phyloP scores from a whole-genome alignment of 305 asterid genomes.

The Solanum aculeatissimum region DNA sequence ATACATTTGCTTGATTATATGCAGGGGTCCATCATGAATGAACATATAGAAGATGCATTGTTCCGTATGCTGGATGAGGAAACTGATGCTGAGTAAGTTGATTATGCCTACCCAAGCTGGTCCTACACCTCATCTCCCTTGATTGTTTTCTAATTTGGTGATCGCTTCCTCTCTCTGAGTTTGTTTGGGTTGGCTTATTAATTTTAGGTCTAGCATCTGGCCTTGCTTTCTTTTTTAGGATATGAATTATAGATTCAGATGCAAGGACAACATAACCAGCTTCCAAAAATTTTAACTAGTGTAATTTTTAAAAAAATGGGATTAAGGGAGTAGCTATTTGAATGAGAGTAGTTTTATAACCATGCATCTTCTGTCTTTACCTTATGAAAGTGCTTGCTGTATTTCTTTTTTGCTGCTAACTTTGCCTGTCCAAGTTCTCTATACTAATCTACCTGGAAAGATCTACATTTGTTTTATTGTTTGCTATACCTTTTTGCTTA shows the following conservation, averaged over 20 bases:
- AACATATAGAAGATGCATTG: slow-evolving; percentile 88
- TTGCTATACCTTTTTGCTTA: background rate
- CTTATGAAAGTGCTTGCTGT: background rate
- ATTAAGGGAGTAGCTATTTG: background rate
- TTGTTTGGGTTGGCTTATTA: background rate
- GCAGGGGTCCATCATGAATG: slow-evolving; percentile 75
- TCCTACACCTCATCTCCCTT: background rate
- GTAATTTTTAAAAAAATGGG: background rate
- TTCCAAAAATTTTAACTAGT: background rate
- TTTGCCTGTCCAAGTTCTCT: background rate
- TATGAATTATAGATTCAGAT: background rate
- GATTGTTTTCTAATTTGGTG: background rate
- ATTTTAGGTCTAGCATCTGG: background rate
- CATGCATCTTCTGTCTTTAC: background rate
- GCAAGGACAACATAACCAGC: background rate
- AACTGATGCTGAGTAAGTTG: slow-evolving; percentile 87
- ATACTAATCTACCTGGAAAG: background rate
- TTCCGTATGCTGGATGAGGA: slow-evolving; percentile 98
- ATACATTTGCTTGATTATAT: slow-evolving; percentile 3
- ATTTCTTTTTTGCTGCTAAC: background rate
- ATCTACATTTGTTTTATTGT: background rate
- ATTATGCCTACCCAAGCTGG: background rate
- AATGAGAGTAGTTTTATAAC: background rate
- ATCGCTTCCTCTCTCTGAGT: background rate
- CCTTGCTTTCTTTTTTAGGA: background rate